Conservation (phyloP, 1,284 basidiomycete species). For the Phylloporus sp. region DNA sequence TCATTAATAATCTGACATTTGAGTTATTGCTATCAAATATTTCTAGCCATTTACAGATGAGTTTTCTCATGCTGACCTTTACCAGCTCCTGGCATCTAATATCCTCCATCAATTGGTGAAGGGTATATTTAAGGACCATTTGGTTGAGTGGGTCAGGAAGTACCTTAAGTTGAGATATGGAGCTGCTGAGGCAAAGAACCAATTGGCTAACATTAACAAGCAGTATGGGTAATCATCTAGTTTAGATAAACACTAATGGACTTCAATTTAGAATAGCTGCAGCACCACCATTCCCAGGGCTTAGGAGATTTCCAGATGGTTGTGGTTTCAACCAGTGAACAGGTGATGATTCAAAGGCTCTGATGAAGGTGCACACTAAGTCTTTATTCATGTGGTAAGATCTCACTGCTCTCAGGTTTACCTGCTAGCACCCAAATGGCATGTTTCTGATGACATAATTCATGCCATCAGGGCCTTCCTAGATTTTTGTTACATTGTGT, state of each 20-base stretch:
- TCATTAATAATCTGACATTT: too few species aligned
- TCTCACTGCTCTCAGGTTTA: conserved; percentile 7
- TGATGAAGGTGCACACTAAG: conserved; percentile 12
- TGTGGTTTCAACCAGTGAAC: conserved; percentile 20
- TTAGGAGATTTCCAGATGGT: conserved; percentile 17
- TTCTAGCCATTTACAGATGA: background rate
- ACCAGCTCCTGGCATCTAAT: background rate
- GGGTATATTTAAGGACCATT: background rate
- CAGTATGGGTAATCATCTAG: conserved; percentile 4
- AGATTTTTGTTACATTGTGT: conserved; percentile 16
- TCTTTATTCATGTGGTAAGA: too few species aligned
- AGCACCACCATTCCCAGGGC: conserved; percentile 10
- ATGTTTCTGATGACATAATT: conserved; percentile 9
- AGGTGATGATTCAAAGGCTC: conserved; percentile 19
- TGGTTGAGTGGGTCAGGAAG: background rate
- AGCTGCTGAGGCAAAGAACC: background rate
- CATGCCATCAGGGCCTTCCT: conserved; percentile 7
- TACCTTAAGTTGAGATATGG: background rate
- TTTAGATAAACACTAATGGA: too few species aligned
- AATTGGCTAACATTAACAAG: conserved; percentile 14
- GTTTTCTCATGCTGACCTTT: background rate
- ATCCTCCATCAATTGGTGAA: background rate
- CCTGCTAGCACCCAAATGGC: background rate
- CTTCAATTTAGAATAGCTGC: conserved; percentile 6
- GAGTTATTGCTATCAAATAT: too few species aligned